A percentile compares a stretch with the other conserved stretches of the same genome.
These are phyloP conservation scores for Ramalina intermedia DNA, from an alignment of 495 filamentous ascomycete genomes.

Conservation along the genomic window DNA sequence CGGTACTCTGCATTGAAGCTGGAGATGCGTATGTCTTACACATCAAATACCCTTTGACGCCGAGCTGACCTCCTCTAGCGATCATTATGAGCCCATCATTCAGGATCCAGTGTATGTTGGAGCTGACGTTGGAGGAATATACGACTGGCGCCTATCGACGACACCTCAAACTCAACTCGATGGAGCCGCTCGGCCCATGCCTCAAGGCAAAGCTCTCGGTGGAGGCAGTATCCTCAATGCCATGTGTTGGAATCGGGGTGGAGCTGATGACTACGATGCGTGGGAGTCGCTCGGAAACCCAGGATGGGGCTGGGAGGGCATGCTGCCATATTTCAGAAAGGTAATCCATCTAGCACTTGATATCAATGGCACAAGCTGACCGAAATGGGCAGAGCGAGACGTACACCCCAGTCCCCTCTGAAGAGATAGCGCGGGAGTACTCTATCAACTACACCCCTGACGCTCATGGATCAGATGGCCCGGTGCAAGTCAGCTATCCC, in stretches of 20 bases:
- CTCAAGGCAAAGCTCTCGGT: conserved; percentile 21
- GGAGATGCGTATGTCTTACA: conserved; percentile 14
- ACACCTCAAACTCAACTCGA: conserved; percentile 19
- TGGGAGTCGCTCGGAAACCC: conserved; percentile 46
- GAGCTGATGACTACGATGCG: conserved; percentile 34
- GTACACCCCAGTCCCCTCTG: conserved; percentile 18
- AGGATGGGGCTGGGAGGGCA: conserved; percentile 46
- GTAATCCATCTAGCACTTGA: not conserved
- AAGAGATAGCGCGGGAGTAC: conserved; percentile 14
- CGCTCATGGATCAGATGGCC: conserved; percentile 32
- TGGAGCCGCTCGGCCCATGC: conserved; percentile 16
- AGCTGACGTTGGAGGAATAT: conserved; percentile 17
- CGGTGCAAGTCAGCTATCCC: conserved; percentile 34
- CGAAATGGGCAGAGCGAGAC: conserved; percentile 14
- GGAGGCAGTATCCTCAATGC: conserved; percentile 22
- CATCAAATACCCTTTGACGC: not conserved
- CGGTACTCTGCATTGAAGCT: conserved; percentile 21
- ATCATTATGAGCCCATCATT: conserved; percentile 18
- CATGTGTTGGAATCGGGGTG: conserved; percentile 24
- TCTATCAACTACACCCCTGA: conserved; percentile 25
- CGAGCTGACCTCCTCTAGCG: conserved; percentile 6
- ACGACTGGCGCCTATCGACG: conserved; percentile 19
- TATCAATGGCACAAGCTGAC: not conserved
- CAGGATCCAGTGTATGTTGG: conserved; percentile 19
- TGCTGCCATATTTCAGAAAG: conserved; percentile 44